These are phyloP conservation scores for Alternaria arborescens DNA, from an alignment of 2,329 filamentous ascomycete genomes.

Conservation along the genomic window DNA sequence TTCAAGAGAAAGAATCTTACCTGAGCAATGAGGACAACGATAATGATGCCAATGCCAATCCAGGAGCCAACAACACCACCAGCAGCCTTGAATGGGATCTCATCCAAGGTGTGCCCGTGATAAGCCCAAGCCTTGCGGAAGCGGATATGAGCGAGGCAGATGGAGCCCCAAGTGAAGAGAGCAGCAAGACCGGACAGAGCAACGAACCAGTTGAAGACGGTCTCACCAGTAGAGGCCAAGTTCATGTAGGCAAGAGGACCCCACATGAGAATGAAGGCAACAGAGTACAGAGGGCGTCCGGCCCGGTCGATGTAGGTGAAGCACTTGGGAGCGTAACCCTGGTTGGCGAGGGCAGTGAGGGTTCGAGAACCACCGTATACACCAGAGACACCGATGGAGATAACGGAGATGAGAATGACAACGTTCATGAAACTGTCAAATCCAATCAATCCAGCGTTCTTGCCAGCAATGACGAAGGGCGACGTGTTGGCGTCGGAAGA, in stretches of 20 bases:
- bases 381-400: constrained; percentile 67
- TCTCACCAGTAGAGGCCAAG: constrained; percentile 56
- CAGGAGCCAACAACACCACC: constrained; percentile 54
- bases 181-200: constrained; percentile 76
- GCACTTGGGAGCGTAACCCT: constrained; percentile 75
- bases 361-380: constrained; percentile 67
- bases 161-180: constrained; percentile 82
- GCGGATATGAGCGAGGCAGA: constrained; percentile 90
- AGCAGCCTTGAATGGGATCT: constrained; percentile 55
- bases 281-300: constrained; percentile 80
- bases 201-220: constrained; percentile 78
- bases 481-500: constrained; percentile 57
- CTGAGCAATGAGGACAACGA: constrained; percentile 52
- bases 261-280: constrained; percentile 70
- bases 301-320: constrained; percentile 83
- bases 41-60: constrained; percentile 51
- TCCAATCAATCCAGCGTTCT: constrained; percentile 66
- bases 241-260: constrained; percentile 79
- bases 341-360: constrained; percentile 61
- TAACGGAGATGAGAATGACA: constrained; percentile 69
- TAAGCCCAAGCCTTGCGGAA: constrained; percentile 69
- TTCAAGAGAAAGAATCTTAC: constrained; percentile 27
- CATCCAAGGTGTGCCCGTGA: constrained; percentile 53
- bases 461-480: constrained; percentile 73
- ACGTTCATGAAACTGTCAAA: constrained; percentile 73